Conservation (phyloP, 2,329 filamentous ascomycete genomes). For the Ophiostoma sp. region DNA sequence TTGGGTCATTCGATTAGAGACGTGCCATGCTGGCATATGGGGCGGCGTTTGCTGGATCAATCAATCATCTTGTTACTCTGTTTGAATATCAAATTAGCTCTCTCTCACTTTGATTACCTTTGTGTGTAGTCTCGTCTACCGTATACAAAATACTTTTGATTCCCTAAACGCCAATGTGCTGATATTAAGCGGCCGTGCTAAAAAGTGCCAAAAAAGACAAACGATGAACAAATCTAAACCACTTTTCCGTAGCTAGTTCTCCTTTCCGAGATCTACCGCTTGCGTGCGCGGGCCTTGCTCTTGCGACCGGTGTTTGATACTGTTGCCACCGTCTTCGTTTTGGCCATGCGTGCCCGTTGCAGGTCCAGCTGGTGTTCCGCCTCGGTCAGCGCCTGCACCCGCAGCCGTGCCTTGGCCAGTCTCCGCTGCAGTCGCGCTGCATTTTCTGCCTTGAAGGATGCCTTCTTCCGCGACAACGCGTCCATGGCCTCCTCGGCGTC, state of each 20-base stretch:
- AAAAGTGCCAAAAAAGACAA: neutral
- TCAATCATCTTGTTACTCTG: neutral
- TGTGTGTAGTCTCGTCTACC: neutral
- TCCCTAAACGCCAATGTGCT: constrained; percentile 11
- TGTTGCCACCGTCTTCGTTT: constrained; percentile 56
- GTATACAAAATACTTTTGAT: constrained; percentile 11
- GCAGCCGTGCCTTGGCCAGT: constrained; percentile 35
- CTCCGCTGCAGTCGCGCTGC: constrained; percentile 45
- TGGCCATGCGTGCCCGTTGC: constrained; percentile 59
- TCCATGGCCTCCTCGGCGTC: constrained; percentile 31
- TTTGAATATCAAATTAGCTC: no score
- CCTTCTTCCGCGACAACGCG: constrained; percentile 20
- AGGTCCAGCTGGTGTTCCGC: constrained; percentile 54
- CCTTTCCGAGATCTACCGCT: constrained; percentile 41
- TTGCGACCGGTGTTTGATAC: constrained; percentile 56
- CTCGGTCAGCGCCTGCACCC: constrained; percentile 30
- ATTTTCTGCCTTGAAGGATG: constrained; percentile 37
- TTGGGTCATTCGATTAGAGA: constrained; percentile 4
- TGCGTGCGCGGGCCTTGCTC: constrained; percentile 57
- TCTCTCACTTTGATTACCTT: neutral
- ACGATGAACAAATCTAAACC: neutral
- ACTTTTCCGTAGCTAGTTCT: no score
- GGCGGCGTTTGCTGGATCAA: constrained; percentile 1
- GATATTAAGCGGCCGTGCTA: neutral
- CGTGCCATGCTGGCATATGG: neutral